These are phyloP conservation scores for Laburnicola sp. DNA, from an alignment of 2,329 filamentous ascomycete species.

Conservation along the genomic window DNA sequence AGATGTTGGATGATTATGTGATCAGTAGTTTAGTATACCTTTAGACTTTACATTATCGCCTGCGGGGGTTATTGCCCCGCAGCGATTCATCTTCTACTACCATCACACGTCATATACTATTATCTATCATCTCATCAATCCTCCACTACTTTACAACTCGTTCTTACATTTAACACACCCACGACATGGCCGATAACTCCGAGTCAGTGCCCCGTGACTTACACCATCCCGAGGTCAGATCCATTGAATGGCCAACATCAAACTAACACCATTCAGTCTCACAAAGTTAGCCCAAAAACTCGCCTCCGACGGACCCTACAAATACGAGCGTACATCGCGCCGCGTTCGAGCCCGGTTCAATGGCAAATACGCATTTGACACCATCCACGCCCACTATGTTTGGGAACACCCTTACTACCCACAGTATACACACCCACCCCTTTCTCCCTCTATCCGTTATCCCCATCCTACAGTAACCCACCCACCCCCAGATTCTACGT, in stretches of 20 bases:
- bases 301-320: conserved; percentile 44
- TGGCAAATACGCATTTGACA: conserved; percentile 40
- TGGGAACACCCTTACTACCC: conserved; percentile 46
- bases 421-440: conserved; percentile 25
- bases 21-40: no score
- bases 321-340: conserved; percentile 29
- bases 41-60: no score
- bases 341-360: conserved; percentile 40
- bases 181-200: conserved; percentile 12
- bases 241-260: no score
- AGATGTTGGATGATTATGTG: no score
- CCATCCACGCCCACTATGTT: conserved; percentile 37
- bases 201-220: conserved; percentile 7
- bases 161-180: no score
- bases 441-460: background rate
- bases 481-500: conserved; percentile 32
- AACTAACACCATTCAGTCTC: conserved; percentile 34
- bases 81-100: no score
- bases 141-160: no score
- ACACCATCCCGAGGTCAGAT: no score
- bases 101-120: no score
- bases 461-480: background rate
- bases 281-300: conserved; percentile 48
- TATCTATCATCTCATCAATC: no score
- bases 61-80: no score